Base-by-base conservation (phyloP, 495 filamentous ascomycete species). In the Trichoderma gamsii region DNA sequence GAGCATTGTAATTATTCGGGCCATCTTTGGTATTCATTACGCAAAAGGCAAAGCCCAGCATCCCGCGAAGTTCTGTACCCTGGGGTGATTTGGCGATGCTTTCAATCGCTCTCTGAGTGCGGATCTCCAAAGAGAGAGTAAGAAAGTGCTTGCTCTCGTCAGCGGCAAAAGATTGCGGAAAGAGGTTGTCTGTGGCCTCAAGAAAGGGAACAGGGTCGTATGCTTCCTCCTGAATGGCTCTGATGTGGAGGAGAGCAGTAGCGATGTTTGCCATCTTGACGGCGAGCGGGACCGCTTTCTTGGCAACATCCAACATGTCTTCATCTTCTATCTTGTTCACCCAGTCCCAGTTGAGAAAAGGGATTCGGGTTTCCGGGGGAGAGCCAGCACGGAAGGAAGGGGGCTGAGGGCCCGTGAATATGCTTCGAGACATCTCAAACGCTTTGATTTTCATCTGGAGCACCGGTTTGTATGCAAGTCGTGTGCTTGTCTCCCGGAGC, bases 201-300 rank as follows among this genome's bases (percentile, higher is more conserved):
- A 66, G 65, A 35, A 43, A 44, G 35, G n/a, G n/a, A 4, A 18
- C 21, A 7, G 43, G n/a, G 25, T 35, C 23, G 8, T 32, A 4
- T 32, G 8, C 65, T 2, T 35, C 44, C 3, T 43, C 9, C 21
- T 51, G 21, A 44, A 65, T 32, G 43, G 15, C 29, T 12, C 21
- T 16, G 11, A 46, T 46, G 4, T 65, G 32, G 32, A 11, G 13
- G 25, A 61, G 56, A 29, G 56, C 56, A 12, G 56, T 61, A 25
- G 56, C 56, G n/a, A 61, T 61, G 25, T 61, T 61, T 32, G 56
- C 56, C 56, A 61, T 11, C 56, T 61, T 61, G 56, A 61, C 7
- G 16, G 56, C 23, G 16, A 61, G 56, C 1, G 25, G 56, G 8
- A 61, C 56, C 2, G 23, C 29, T 1, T 9, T 3, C 8, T 21